A percentile compares a stretch with the other conserved stretches of the same genome.
phyloP scores from a whole-genome alignment of 1,284 basidiomycete genomes.

The Mycosarcoma maydis region DNA sequence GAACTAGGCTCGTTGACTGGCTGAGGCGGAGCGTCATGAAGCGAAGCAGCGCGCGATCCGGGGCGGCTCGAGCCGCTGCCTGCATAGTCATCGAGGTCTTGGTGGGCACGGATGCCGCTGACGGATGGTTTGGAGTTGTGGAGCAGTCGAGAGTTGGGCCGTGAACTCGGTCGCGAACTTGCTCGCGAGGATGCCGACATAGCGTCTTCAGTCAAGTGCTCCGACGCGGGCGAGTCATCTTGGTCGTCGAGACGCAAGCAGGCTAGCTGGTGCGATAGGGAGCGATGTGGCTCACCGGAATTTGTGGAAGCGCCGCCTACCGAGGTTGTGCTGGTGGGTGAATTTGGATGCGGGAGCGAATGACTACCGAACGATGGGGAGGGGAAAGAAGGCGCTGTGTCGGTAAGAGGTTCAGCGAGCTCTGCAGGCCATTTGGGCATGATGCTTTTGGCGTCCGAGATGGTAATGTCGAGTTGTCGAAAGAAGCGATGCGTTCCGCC shows the following conservation, averaged over 20 bases:
- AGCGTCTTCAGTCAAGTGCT: conserved; percentile 17
- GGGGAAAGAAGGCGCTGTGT: conserved; percentile 4
- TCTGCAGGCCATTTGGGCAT: conserved; percentile 42
- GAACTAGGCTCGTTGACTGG: conserved; percentile 21
- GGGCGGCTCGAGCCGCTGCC: conserved; percentile 31
- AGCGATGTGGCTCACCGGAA: conserved; percentile 16
- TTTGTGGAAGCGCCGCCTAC: not conserved
- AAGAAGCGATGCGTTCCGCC: conserved; percentile 52
- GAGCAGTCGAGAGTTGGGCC: conserved; percentile 27
- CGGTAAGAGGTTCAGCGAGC: not conserved
- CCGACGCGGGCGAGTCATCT: conserved; percentile 30
- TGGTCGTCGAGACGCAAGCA: conserved; percentile 10
- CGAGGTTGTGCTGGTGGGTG: conserved; percentile 4
- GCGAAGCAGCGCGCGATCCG: conserved; percentile 21
- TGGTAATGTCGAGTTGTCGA: conserved; percentile 54
- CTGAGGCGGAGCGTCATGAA: conserved; percentile 13
- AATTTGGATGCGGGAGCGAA: conserved; percentile 3
- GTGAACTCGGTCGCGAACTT: conserved; percentile 27
- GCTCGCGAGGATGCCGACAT: conserved; percentile 37
- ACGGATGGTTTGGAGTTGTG: conserved; percentile 27
- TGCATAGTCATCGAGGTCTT: conserved; percentile 11
- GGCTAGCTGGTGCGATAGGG: conserved; percentile 17
- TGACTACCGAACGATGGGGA: not conserved
- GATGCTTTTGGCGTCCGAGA: conserved; percentile 50
- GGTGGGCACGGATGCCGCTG: conserved; percentile 23